phyloP scores from a whole-genome alignment of 805 yeast species.

The Saturnispora ahearnii region DNA sequence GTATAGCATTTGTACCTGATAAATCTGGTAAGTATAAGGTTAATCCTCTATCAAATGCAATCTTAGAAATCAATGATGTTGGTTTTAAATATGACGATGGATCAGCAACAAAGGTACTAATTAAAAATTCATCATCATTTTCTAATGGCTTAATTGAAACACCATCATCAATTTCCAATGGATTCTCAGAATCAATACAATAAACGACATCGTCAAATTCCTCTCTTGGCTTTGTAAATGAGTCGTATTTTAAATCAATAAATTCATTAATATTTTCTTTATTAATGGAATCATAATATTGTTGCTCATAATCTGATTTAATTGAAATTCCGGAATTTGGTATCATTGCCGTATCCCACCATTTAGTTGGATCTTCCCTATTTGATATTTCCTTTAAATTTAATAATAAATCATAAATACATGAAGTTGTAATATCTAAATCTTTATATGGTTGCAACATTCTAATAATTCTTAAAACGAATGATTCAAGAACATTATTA shows the following conservation, averaged over 20 bases:
- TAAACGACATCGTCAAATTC: conserved; percentile 40
- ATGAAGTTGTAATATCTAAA: conserved; percentile 41
- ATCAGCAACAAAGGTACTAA: conserved; percentile 78
- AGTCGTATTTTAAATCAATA: conserved; percentile 16
- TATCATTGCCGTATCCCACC: conserved; percentile 38
- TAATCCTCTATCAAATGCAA: conserved; percentile 52
- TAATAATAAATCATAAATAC: conserved; percentile 43
- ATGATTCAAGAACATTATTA: conserved; percentile 40
- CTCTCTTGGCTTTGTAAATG: neutral
- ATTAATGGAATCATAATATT: conserved; percentile 30
- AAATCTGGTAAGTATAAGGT: conserved; percentile 61
- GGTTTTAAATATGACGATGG: conserved; percentile 60
- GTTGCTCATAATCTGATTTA: conserved; percentile 36
- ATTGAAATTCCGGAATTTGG: conserved; percentile 37
- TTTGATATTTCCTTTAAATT: conserved; percentile 23
- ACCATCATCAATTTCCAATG: conserved; percentile 94
- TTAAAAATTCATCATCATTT: conserved; percentile 27
- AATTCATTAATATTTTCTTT: conserved; percentile 13
- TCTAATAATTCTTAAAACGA: conserved; percentile 34
- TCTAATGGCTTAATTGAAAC: conserved; percentile 41
- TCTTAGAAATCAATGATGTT: conserved; percentile 31
- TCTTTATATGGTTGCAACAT: conserved; percentile 24
- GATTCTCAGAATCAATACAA: conserved; percentile 73
- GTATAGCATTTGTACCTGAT: conserved; percentile 36
- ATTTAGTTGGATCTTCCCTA: conserved; percentile 41